Evolutionary conservation across 2,329 filamentous ascomycete species (phyloP).

Genomic region (Albifimbria verrucaria): DNA sequence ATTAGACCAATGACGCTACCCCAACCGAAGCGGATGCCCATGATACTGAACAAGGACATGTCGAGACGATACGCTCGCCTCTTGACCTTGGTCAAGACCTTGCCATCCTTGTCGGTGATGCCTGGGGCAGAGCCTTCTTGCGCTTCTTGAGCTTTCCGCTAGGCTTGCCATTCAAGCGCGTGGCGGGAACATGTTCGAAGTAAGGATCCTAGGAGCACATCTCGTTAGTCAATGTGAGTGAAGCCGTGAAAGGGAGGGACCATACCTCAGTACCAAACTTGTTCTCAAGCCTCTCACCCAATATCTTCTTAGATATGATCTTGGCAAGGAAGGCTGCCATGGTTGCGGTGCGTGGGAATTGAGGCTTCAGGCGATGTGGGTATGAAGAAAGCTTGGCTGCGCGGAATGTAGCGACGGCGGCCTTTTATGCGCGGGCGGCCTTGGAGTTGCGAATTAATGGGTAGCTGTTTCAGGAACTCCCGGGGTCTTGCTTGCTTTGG

Average conservation of each 20-base stretch:
- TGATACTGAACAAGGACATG: constrained; percentile 76
- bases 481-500: no score
- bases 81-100: constrained; percentile 82
- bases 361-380: not conserved
- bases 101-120: constrained; percentile 76
- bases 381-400: no score
- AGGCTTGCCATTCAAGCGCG: constrained; percentile 61
- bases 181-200: constrained; percentile 78
- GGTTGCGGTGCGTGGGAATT: not conserved
- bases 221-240: constrained; percentile 22
- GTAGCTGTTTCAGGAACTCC: no score
- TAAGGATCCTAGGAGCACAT: constrained; percentile 70
- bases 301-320: constrained; percentile 52
- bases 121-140: constrained; percentile 83
- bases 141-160: constrained; percentile 74
- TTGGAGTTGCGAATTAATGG: no score
- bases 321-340: constrained; percentile 56
- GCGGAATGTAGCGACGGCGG: no score
- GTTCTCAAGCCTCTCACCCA: constrained; percentile 54
- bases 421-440: no score
- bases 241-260: constrained; percentile 3
- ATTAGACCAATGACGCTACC: constrained; percentile 79
- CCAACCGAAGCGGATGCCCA: constrained; percentile 86
- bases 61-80: constrained; percentile 82
- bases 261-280: constrained; percentile 56